A percentile compares a stretch with the other conserved stretches of the same genome.
phyloP scores from a whole-genome alignment of 2,329 filamentous ascomycete genomes.

The Neophaeococcomyces aloes region DNA sequence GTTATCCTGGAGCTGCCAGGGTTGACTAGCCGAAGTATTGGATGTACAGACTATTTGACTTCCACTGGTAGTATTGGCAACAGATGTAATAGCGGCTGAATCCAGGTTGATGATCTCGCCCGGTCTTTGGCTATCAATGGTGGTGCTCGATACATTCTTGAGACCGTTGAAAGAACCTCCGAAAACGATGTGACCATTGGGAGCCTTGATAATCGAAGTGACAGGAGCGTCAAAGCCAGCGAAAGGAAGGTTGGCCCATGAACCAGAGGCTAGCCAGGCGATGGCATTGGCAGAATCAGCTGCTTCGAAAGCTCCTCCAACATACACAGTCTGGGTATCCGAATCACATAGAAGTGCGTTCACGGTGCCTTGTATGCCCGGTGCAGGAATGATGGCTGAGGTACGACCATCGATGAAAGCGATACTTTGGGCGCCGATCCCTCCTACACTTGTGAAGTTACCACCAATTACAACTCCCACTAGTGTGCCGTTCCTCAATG shows the following conservation, averaged over 20 bases:
- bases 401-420: slow-evolving; percentile 70
- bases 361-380: slow-evolving; percentile 75
- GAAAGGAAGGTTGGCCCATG: slow-evolving; percentile 77
- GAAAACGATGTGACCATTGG: slow-evolving; percentile 79
- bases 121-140: slow-evolving; percentile 41
- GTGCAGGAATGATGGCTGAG: slow-evolving; percentile 58
- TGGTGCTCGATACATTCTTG: slow-evolving; percentile 57
- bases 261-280: slow-evolving; percentile 55
- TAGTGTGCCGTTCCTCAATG: slow-evolving; percentile 53
- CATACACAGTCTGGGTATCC: slow-evolving; percentile 67
- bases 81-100: slow-evolving; percentile 58
- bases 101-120: slow-evolving; percentile 75
- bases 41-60: slow-evolving; percentile 78
- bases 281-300: slow-evolving; percentile 82
- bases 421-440: slow-evolving; percentile 63
- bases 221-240: slow-evolving; percentile 91
- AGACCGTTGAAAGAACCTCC: slow-evolving; percentile 82
- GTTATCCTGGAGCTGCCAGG: slow-evolving; percentile 71
- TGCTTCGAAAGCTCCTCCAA: slow-evolving; percentile 76
- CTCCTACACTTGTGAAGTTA: slow-evolving; percentile 86
- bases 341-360: slow-evolving; percentile 73
- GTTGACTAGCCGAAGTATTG: slow-evolving; percentile 56
- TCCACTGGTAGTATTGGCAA: slow-evolving; percentile 44
- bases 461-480: slow-evolving; percentile 77
- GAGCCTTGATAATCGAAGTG: slow-evolving; percentile 67